Evolutionary conservation across 805 yeast genomes (phyloP), one percentile per base, ranked within the genome.

Genomic region (Candida hispaniensis): DNA sequence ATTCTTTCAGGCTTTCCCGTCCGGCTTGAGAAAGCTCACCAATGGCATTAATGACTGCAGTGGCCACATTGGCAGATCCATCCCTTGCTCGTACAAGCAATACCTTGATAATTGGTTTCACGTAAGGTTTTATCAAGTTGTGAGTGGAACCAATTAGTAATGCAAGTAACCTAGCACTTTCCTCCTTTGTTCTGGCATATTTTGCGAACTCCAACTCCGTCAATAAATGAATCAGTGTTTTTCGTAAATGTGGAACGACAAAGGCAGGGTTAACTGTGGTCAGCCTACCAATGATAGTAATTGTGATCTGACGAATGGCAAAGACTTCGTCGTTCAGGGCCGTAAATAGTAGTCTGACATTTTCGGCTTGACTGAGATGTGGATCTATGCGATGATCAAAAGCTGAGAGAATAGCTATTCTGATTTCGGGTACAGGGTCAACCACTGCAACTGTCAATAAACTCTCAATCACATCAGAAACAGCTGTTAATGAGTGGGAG

Each of bases 201-300:
- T 78, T 74, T 2, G 94, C 79, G 53, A 76, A 85, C 48, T 85
- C 93, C 33, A 91, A 60, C 41, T 81, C 80, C 0, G 95, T 83
- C 28, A 93, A 55, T 9, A 86, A 63, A 52, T 88, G 96, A 26
- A 91, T 73, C 42, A 93, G 58, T 0, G 88, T 73, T 52, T 83
- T 88, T 46, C 97, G 67, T 36, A 91, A 63, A 0, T 93, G 81
- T 0, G 99, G 98, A 22, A 88, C 85, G 43, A 91, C 81, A 55
- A 83, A 88, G 0, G 98, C 96, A 0, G 99, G 97, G 48, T 91
- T 91, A 24, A 83, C 77, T 2, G 72, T 59, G 0, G 94, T 78
- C 11, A 91, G 58, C 39, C 96, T 67, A 3, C 98, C 97, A 40
- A 91, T 71, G 7, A 86, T 68, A 32, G 66, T 67, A 19, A 88